Conservation (phyloP, 768 basidiomycete species). For the Baorangia bicolor region DNA sequence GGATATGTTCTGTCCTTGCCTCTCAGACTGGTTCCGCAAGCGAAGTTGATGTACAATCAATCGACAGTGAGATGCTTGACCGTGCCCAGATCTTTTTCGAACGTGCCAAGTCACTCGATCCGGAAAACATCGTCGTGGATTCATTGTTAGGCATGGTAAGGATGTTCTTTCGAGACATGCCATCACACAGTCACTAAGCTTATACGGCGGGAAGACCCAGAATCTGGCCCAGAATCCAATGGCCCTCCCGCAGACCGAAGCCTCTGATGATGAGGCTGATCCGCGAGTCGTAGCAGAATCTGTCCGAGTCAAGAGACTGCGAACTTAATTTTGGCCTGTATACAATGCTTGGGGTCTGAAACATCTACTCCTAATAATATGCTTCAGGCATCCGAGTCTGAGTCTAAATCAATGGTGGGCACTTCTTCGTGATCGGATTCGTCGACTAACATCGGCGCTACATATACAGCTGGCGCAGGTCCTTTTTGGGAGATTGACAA, state of each 20-base stretch:
- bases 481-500: constrained; percentile 1
- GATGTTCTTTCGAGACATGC: neutral
- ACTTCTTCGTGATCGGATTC: constrained; percentile 73
- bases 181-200: neutral
- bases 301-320: constrained; percentile 11
- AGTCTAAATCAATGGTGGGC: constrained; percentile 74
- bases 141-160: constrained; percentile 56
- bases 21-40: constrained; percentile 37
- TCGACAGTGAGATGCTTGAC: constrained; percentile 44
- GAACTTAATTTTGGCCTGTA: constrained; percentile 7
- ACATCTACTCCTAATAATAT: neutral
- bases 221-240: constrained; percentile 22
- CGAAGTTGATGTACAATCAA: constrained; percentile 5
- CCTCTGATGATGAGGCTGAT: constrained; percentile 39
- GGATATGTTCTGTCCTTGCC: constrained; percentile 66
- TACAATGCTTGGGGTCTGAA: neutral
- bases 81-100: constrained; percentile 61
- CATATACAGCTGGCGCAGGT: neutral
- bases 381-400: constrained; percentile 61
- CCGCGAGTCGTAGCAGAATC: neutral
- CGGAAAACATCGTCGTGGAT: constrained; percentile 50
- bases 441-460: constrained; percentile 21
- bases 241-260: constrained; percentile 8
- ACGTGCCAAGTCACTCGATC: constrained; percentile 59
- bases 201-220: constrained; percentile 16